Evolutionary conservation across 1,284 basidiomycete genomes (phyloP), one percentile per base, ranked within the genome.

Genomic region (Puccinia horiana): DNA sequence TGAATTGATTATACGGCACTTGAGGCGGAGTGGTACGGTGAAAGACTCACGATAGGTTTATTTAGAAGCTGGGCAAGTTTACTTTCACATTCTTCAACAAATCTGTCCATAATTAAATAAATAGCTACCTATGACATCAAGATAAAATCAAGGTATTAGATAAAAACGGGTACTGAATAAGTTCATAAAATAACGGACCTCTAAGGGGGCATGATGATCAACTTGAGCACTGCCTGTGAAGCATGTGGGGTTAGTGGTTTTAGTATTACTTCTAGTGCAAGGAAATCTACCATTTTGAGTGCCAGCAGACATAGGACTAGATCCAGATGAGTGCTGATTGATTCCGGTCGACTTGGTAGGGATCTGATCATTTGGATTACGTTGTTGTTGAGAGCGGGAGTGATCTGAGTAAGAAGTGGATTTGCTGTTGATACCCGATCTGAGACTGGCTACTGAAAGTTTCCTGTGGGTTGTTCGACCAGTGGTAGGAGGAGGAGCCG

Each of bases 81-180:
- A 29, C 49, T 70, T 65, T 83, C 83, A 32, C 81, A 82, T 65
- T 83, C 78, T 61, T 83, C 83, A 26, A 83, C 80, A 61, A 83
- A 83, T 5, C 72, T 44, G 69, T 82, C 83, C 42, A 83, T 32
- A n/a, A 83, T 77, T 35, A 83, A 56, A 65, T 83, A 83, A 14
- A 82, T 56, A 42, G 79, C 83, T 11, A 82, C 76, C 81, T 83
- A n/a, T 26, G 56, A 29, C 11, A 9, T 47, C 65, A 26, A 76
- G 47, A 73, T 44, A 69, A 18, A 16, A 29, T 23, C 18, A 23
- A n/a, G n/a, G 23, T 40, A 23, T 37, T 20, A 47, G 40, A 75
- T 75, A 4, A 37, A 75, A 37, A 35, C 20, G 56, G 18, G 40
- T 11, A 61, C 14, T 16, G 9, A 23, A 47, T 23, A 16, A 61